Percentiles rank a stretch among this genome's conserved stretches.
Conservation (phyloP, 805 yeast species). For the Kuraishia capsulata region DNA sequence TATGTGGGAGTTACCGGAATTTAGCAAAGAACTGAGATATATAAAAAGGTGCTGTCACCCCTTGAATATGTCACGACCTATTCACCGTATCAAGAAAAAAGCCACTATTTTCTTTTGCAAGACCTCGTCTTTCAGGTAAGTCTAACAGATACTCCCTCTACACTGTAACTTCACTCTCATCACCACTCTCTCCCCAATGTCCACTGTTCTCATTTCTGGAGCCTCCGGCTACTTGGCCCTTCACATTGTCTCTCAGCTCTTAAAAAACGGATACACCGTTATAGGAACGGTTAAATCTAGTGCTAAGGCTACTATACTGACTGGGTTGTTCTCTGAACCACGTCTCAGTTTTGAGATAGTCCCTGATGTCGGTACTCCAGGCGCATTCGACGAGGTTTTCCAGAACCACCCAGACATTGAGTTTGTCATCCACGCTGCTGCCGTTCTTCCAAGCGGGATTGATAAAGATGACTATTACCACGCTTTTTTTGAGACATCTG, state of each 20-base stretch:
- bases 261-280: slow-evolving; percentile 31
- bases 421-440: slow-evolving; percentile 26
- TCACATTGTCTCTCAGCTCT: slow-evolving; percentile 31
- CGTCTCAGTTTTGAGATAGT: too few relatives aligned
- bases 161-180: too few relatives aligned
- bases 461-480: slow-evolving; percentile 25
- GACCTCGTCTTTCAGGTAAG: too few relatives aligned
- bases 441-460: slow-evolving; percentile 20
- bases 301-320: slow-evolving; percentile 16
- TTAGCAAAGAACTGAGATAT: too few relatives aligned
- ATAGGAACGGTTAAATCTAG: slow-evolving; percentile 41
- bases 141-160: too few relatives aligned
- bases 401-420: slow-evolving; percentile 23
- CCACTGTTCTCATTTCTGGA: not conserved
- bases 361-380: slow-evolving; percentile 16
- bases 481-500: slow-evolving; percentile 35
- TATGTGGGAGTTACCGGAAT: too few relatives aligned
- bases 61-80: too few relatives aligned
- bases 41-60: too few relatives aligned
- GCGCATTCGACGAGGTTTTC: slow-evolving; percentile 37
- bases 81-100: too few relatives aligned
- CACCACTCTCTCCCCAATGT: too few relatives aligned
- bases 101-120: too few relatives aligned
- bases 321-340: slow-evolving; percentile 19
- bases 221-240: slow-evolving; percentile 11